Conservation (phyloP, 768 basidiomycete genomes). For the Boletales sp. region DNA sequence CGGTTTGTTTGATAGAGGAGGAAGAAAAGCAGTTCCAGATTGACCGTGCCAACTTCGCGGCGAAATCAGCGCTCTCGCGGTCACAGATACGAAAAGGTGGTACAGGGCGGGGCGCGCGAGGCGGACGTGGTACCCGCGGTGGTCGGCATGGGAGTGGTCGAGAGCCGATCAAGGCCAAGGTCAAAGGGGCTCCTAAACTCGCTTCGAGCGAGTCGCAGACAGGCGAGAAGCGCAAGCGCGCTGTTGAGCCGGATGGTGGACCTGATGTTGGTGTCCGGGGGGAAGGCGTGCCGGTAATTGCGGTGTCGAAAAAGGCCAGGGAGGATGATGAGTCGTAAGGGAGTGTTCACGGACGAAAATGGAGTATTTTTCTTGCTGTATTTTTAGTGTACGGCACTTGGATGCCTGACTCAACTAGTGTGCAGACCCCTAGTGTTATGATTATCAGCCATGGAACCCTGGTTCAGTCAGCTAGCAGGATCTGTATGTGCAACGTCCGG, state of each 20-base stretch:
- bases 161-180: slow-evolving; percentile 12
- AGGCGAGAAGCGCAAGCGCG: slow-evolving; percentile 77
- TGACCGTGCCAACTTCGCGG: slow-evolving; percentile 69
- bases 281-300: slow-evolving; percentile 48
- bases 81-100: slow-evolving; percentile 36
- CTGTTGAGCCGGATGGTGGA: slow-evolving; percentile 75
- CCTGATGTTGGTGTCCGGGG: slow-evolving; percentile 66
- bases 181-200: slow-evolving; percentile 17
- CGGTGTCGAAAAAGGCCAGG: slow-evolving; percentile 39
- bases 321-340: slow-evolving; percentile 29
- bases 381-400: not conserved
- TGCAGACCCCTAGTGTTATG: no score
- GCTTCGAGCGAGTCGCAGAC: slow-evolving; percentile 40
- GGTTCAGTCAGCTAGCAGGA: no score
- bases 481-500: no score
- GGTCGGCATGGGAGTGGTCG: slow-evolving; percentile 27
- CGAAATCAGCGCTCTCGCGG: slow-evolving; percentile 44
- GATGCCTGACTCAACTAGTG: no score
- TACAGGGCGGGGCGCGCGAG: slow-evolving; percentile 42
- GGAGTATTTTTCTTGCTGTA: not conserved
- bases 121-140: slow-evolving; percentile 38
- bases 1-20: slow-evolving; percentile 46
- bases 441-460: slow-evolving; percentile 18
- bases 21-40: slow-evolving; percentile 71
- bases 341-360: no score